phyloP scores from a whole-genome alignment of 2,329 filamentous ascomycete species.

The Volutella citrinella region DNA sequence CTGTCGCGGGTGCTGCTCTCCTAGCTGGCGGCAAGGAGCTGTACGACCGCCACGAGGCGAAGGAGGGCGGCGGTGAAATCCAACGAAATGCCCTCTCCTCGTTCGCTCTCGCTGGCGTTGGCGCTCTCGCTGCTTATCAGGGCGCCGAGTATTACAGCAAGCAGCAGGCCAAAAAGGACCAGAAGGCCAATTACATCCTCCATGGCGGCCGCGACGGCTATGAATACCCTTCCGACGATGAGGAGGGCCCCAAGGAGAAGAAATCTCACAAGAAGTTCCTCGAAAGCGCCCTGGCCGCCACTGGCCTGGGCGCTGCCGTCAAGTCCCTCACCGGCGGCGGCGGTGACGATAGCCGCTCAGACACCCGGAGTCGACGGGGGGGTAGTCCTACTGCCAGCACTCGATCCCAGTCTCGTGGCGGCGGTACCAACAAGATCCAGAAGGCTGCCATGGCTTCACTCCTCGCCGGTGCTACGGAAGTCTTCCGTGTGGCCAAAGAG shows the following conservation, averaged over 20 bases:
- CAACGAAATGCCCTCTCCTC: slow-evolving; percentile 58
- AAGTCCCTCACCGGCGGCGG: slow-evolving; percentile 55
- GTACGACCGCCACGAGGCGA: slow-evolving; percentile 60
- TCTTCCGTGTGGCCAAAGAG: slow-evolving; percentile 85
- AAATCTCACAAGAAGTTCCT: slow-evolving; percentile 64
- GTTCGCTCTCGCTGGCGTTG: slow-evolving; percentile 61
- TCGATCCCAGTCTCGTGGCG: slow-evolving; percentile 50
- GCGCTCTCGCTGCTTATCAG: slow-evolving; percentile 61
- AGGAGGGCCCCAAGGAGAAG: slow-evolving; percentile 51
- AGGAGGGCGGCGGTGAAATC: slow-evolving; percentile 45
- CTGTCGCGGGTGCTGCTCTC: slow-evolving; percentile 61
- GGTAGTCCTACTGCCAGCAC: slow-evolving; percentile 43
- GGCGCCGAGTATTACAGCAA: slow-evolving; percentile 63
- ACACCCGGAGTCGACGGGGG: slow-evolving; percentile 48
- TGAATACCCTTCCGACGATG: slow-evolving; percentile 58
- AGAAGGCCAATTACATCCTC: slow-evolving; percentile 50
- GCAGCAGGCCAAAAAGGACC: slow-evolving; percentile 54
- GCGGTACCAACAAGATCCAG: slow-evolving; percentile 61
- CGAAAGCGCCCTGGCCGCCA: slow-evolving; percentile 60
- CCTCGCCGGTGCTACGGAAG: slow-evolving; percentile 85
- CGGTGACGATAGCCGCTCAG: slow-evolving; percentile 36
- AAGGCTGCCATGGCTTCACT: slow-evolving; percentile 90
- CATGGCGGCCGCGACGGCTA: slow-evolving; percentile 54
- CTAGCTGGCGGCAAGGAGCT: slow-evolving; percentile 66
- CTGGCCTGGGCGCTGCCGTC: slow-evolving; percentile 59